Evolutionary conservation across 495 filamentous ascomycete genomes (phyloP).

Genomic region (Pseudomonodictys pantanalensis): DNA sequence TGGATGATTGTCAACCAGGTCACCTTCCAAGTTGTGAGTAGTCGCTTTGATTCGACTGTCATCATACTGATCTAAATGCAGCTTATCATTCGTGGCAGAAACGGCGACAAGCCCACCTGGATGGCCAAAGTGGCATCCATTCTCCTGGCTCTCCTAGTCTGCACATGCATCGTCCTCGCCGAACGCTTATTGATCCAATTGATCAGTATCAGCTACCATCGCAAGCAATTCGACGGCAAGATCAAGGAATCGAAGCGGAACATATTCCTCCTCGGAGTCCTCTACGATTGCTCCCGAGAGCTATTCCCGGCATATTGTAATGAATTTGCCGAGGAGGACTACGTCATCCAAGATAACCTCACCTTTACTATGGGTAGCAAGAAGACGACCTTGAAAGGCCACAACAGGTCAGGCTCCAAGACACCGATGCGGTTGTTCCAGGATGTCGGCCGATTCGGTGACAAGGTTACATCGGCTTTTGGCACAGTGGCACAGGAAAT

Average conservation of each 20-base stretch:
- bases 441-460: constrained; percentile 76
- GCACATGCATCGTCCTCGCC: constrained; percentile 69
- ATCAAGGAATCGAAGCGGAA: constrained; percentile 89
- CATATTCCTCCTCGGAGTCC: constrained; percentile 69
- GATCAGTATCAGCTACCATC: constrained; percentile 92
- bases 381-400: constrained; percentile 48
- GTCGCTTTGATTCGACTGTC: neutral
- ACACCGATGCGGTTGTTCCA: constrained; percentile 76
- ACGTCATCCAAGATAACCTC: constrained; percentile 80
- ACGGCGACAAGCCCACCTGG: constrained; percentile 45
- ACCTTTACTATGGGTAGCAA: constrained; percentile 44
- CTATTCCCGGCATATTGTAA: constrained; percentile 89
- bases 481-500: constrained; percentile 94
- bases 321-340: constrained; percentile 89
- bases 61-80: neutral
- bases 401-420: constrained; percentile 54
- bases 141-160: constrained; percentile 72
- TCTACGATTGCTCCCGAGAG: constrained; percentile 83
- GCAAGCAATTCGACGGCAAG: constrained; percentile 81
- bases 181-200: constrained; percentile 87
- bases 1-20: constrained; percentile 79
- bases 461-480: constrained; percentile 71
- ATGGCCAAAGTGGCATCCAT: constrained; percentile 64
- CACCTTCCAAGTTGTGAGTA: constrained; percentile 64
- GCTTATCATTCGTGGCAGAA: constrained; percentile 8